phyloP scores from a whole-genome alignment of 352 stramenopile species.

The Nothophytophthora sp. region DNA sequence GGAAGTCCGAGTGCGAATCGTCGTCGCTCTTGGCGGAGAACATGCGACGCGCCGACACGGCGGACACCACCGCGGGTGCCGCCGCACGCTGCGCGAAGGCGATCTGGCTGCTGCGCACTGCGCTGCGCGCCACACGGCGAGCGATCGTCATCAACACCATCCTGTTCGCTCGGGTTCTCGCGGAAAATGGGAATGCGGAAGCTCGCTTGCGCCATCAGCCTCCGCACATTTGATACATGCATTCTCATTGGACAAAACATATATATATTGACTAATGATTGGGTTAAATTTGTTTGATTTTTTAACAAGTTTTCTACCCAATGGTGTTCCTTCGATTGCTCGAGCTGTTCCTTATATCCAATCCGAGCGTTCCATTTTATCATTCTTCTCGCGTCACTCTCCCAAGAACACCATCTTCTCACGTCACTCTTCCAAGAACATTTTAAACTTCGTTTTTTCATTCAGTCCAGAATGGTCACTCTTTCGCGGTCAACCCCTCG shows the following conservation, averaged over 20 bases:
- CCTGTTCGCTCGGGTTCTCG: background rate
- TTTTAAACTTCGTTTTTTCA: constrained; percentile 5
- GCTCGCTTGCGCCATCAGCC: background rate
- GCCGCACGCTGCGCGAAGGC: background rate
- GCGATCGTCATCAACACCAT: constrained; percentile 40
- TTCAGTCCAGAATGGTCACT: constrained; percentile 14
- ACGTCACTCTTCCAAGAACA: constrained; percentile 19
- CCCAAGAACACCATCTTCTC: no score
- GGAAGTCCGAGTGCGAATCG: constrained; percentile 89
- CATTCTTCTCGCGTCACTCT: no score
- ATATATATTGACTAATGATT: background rate
- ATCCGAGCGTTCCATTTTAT: no score
- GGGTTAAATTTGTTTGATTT: no score
- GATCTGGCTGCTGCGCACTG: constrained; percentile 25
- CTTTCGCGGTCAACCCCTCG: no score
- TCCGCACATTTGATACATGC: background rate
- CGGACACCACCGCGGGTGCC: background rate
- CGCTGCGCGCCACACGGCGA: constrained; percentile 33
- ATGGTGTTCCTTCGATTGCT: no score
- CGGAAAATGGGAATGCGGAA: constrained; percentile 9
- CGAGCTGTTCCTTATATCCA: no score
- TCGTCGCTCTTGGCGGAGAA: constrained; percentile 51
- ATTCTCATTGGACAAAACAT: constrained; percentile 1
- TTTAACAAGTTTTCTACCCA: no score
- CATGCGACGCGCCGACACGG: constrained; percentile 19